Evolutionary conservation across 2,329 filamentous ascomycete species (phyloP).

Genomic region (Epichloe gansuensis): DNA sequence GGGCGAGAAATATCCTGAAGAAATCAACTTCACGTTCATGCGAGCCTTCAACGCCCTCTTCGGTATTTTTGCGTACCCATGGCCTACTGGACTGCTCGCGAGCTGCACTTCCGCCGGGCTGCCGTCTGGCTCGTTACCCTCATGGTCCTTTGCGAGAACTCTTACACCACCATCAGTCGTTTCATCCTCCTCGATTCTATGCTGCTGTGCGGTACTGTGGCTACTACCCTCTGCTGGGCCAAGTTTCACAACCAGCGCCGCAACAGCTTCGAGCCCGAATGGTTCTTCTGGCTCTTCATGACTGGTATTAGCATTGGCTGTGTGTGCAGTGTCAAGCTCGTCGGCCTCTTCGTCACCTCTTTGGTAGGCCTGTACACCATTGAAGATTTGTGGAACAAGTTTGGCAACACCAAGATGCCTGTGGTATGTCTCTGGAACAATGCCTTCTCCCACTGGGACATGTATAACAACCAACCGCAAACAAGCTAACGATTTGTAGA

Average conservation of each 20-base stretch:
- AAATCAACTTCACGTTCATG: conserved; percentile 98
- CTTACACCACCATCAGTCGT: conserved; percentile 95
- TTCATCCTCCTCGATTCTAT: conserved; percentile 98
- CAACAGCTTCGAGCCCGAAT: conserved; percentile 78
- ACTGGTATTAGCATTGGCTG: conserved; percentile 94
- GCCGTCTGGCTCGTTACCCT: conserved; percentile 91
- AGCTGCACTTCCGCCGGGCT: conserved; percentile 73
- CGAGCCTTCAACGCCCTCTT: conserved; percentile 94
- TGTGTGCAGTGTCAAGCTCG: conserved; percentile 97
- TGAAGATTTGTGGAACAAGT: conserved; percentile 97
- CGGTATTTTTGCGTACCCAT: conserved; percentile 84
- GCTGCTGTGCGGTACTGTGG: conserved; percentile 97
- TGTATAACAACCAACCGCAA: background rate
- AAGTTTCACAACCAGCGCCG: conserved; percentile 86
- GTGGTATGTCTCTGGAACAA: conserved; percentile 38
- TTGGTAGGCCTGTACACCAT: conserved; percentile 91
- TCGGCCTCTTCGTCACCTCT: conserved; percentile 90
- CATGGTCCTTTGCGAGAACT: conserved; percentile 98
- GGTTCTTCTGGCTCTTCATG: conserved; percentile 90
- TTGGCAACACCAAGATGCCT: conserved; percentile 86
- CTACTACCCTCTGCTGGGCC: conserved; percentile 92
- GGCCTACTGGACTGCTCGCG: conserved; percentile 88
- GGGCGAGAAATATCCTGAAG: conserved; percentile 84
- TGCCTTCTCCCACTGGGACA: background rate
- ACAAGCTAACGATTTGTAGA: conserved; percentile 13